A percentile compares a stretch with the other conserved stretches of the same genome.
Evolutionary conservation across 2,329 filamentous ascomycete species (phyloP).

Genomic region (Botrytis fabae): DNA sequence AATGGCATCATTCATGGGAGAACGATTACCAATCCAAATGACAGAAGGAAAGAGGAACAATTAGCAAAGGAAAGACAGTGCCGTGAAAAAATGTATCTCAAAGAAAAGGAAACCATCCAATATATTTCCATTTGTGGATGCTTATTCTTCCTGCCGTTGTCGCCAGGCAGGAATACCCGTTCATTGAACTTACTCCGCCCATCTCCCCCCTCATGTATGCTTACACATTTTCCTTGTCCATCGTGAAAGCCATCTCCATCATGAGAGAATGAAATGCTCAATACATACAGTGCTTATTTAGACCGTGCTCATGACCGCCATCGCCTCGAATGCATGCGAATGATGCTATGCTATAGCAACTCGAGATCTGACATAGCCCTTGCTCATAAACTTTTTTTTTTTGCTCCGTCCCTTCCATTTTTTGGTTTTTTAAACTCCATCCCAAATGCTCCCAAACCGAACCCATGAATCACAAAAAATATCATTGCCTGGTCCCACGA

Average conservation of each 20-base stretch:
- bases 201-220: neutral
- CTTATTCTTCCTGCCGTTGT: neutral
- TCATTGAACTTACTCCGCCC: neutral
- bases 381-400: conserved; percentile 1
- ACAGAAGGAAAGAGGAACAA: neutral
- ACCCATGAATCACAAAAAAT: neutral
- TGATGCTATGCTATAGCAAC: neutral
- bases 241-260: neutral
- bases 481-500: conserved; percentile 12
- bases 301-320: neutral
- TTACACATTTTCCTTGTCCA: neutral
- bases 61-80: neutral
- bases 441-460: conserved; percentile 2
- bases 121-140: neutral
- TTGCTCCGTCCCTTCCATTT: conserved; percentile 2
- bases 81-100: neutral
- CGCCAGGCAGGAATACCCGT: neutral
- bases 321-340: conserved; percentile 3
- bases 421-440: conserved; percentile 20
- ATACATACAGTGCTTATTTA: conserved; percentile 10
- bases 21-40: neutral
- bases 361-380: neutral
- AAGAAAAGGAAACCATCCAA: conserved; percentile 1
- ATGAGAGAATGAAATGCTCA: conserved; percentile 19
- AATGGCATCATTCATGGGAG: neutral